Percentiles rank a stretch among this genome's conserved stretches.
These are phyloP conservation scores for Vanrija sp. DNA, from an alignment of 1,284 basidiomycete genomes.

Conservation along the genomic window DNA sequence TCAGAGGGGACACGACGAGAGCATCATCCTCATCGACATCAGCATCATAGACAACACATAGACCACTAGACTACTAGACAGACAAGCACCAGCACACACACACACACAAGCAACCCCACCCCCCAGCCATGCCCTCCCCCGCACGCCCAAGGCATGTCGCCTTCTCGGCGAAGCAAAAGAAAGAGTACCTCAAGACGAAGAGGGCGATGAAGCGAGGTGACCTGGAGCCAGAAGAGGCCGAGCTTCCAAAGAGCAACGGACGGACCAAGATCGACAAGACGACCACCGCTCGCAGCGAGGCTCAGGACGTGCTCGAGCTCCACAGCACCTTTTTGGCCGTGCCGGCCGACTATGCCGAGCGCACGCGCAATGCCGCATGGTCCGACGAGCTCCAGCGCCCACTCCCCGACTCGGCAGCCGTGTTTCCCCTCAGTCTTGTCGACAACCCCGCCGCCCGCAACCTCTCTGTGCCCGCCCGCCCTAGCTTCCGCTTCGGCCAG, in stretches of 20 bases:
- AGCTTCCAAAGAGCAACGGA: slow-evolving; percentile 2
- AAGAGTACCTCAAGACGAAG: slow-evolving; percentile 63
- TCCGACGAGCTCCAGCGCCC: slow-evolving; percentile 59
- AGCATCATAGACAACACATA: too few species aligned
- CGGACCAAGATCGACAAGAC: slow-evolving; percentile 11
- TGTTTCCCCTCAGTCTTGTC: slow-evolving; percentile 49
- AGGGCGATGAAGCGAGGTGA: slow-evolving; percentile 72
- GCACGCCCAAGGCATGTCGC: slow-evolving; percentile 4
- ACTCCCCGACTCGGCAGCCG: slow-evolving; percentile 52
- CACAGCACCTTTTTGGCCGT: slow-evolving; percentile 68
- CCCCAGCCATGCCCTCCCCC: slow-evolving; percentile 1
- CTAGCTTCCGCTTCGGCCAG: slow-evolving; percentile 77
- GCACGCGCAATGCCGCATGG: slow-evolving; percentile 59
- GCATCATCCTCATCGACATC: too few species aligned
- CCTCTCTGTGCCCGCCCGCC: slow-evolving; percentile 61
- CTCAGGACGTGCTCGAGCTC: background rate
- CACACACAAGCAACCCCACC: too few species aligned
- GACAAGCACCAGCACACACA: too few species aligned
- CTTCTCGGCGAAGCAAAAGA: slow-evolving; percentile 64
- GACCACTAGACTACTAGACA: too few species aligned
- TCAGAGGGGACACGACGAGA: too few species aligned
- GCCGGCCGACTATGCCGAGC: slow-evolving; percentile 61
- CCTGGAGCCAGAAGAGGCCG: slow-evolving; percentile 46
- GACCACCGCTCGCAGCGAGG: background rate
- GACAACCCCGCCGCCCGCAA: slow-evolving; percentile 11